A percentile compares a stretch with the other conserved stretches of the same genome.
Conservation (phyloP, 495 filamentous ascomycete species). For the Neurospora discreta region DNA sequence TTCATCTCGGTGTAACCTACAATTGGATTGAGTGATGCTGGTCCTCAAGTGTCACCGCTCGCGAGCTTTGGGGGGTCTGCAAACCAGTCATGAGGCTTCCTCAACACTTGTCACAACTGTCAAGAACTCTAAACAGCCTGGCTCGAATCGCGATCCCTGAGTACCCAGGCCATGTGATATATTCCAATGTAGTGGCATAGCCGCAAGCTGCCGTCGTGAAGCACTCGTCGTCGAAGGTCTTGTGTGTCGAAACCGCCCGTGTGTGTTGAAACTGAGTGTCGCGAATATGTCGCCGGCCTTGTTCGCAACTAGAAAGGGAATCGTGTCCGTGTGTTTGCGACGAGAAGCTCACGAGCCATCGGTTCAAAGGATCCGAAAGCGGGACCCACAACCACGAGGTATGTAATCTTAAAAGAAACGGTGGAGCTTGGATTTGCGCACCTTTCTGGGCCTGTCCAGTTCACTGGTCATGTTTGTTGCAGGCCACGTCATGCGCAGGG, state of each 20-base stretch:
- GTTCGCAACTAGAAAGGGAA: neutral
- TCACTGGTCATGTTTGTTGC: neutral
- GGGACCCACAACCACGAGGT: neutral
- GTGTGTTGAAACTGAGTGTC: neutral
- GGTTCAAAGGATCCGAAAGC: neutral
- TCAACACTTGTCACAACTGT: neutral
- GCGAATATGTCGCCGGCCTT: neutral
- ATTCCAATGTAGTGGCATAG: neutral
- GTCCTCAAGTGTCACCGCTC: neutral
- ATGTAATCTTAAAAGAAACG: neutral
- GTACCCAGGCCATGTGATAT: neutral
- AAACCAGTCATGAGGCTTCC: neutral
- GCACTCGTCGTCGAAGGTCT: neutral
- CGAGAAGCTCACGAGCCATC: neutral
- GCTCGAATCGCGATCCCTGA: neutral
- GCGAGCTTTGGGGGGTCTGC: neutral
- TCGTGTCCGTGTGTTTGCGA: neutral
- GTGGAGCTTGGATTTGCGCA: neutral
- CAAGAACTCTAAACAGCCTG: neutral
- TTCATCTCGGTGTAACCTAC: neutral
- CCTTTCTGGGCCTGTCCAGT: neutral
- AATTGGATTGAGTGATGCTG: neutral
- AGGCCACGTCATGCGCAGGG: neutral
- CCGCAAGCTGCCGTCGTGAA: neutral
- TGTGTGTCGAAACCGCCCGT: constrained; percentile 1